Conservation (phyloP, 345 rosid genomes). For the Nephelium lappaceum region DNA sequence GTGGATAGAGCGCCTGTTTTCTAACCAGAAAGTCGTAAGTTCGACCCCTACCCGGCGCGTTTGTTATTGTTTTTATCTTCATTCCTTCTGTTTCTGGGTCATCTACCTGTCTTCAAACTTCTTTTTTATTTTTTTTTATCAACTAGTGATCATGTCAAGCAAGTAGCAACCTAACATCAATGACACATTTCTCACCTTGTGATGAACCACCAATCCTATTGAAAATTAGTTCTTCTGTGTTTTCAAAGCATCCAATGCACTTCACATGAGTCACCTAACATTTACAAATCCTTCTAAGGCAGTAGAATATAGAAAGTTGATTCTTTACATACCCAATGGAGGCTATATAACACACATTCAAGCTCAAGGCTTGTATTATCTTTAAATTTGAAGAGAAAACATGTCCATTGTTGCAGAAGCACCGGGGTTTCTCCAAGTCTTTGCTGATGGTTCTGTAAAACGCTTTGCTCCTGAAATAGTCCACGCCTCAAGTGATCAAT, state of each 20-base stretch:
- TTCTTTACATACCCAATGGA: not conserved
- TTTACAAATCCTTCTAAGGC: not conserved
- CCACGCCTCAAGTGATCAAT: constrained; percentile 32
- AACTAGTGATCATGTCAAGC: not conserved
- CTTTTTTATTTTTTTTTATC: not conserved
- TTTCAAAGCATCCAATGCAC: not conserved
- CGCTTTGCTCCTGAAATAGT: constrained; percentile 44
- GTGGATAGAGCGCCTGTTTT: constrained; percentile 99
- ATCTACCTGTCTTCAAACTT: not conserved
- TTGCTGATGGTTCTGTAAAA: constrained; percentile 53
- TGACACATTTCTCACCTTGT: not conserved
- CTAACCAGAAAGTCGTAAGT: constrained; percentile 98
- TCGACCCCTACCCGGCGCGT: constrained; percentile 96
- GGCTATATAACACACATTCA: not conserved
- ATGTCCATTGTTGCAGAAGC: constrained; percentile 55
- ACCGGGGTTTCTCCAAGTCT: constrained; percentile 56
- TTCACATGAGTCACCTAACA: constrained; percentile 27
- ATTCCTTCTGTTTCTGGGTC: not conserved
- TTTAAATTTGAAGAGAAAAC: not conserved
- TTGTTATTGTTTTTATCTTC: not conserved
- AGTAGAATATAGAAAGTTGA: not conserved
- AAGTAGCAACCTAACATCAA: not conserved
- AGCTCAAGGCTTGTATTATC: not conserved
- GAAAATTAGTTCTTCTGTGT: not conserved
- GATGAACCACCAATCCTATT: not conserved